Base-by-base conservation (phyloP, 2,329 filamentous ascomycete genomes). In the Sporothrix schenckii region DNA sequence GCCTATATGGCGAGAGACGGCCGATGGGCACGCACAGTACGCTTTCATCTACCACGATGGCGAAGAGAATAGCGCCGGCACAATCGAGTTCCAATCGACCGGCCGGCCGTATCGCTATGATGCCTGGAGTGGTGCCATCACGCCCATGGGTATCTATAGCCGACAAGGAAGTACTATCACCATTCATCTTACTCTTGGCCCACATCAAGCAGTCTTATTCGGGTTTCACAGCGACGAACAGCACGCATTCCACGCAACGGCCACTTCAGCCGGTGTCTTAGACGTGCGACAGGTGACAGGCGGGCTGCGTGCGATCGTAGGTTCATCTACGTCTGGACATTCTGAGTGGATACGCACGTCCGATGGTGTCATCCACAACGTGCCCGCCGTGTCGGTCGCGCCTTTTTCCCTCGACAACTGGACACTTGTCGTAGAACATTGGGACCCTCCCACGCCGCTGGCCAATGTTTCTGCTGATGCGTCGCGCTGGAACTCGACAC, bases 51-150 rank as follows among this genome's bases (percentile, higher is more conserved):
- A 52, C 63, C 27, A 66, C 27, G 63, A 66, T 9, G 63, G 47
- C 2, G 27, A 52, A 0, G 63, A n/a, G 47, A 27, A 9, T 3
- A 39, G 44, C 19, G 10, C 1, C 4, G 63, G 27, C 16, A 52
- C 47, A 0, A 14, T 66, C 3, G 47, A n/a, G 4, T 66, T 66
- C 47, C 27, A 52, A 19, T 52, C 63, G 4, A 39, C 47, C 1
- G 63, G 63, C 47, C 47, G 47, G 19, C 63, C 63, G 4, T 66
- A 66, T 47, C 47, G 47, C 4, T 66, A 66, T 47, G 63, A 66
- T 16, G 47, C 63, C 16, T 16, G 27, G 27, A 66, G 47, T 2
- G 63, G 63, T 3, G 1, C 27, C 16, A 47, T 66, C 16, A 52
- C 27, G 10, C 63, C 63, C 16, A 39, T 66, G 11, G 27, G 27